These are phyloP conservation scores for Tolypocladium inflatum DNA, from an alignment of 2,329 filamentous ascomycete genomes.

Conservation along the genomic window DNA sequence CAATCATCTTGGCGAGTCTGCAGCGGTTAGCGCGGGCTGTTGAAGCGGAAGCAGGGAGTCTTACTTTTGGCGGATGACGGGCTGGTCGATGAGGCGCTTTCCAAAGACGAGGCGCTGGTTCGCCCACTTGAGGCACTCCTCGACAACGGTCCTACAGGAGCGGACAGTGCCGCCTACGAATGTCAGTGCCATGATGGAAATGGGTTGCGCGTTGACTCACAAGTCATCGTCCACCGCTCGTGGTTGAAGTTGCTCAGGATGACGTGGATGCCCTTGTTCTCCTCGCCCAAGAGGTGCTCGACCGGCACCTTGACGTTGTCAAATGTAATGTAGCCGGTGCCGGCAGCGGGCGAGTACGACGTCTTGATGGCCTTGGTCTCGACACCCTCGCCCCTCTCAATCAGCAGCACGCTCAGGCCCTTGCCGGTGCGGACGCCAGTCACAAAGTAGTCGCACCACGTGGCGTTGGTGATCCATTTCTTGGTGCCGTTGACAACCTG, in stretches of 20 bases:
- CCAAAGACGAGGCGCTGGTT: conserved; percentile 80
- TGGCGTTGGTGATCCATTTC: conserved; percentile 82
- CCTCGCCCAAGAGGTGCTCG: conserved; percentile 66
- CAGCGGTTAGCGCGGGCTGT: conserved; percentile 2
- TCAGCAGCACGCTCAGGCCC: conserved; percentile 67
- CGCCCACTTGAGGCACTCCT: conserved; percentile 81
- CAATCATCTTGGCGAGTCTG: conserved; percentile 78
- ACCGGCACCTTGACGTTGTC: conserved; percentile 81
- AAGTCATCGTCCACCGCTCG: conserved; percentile 70
- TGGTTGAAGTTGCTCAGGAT: conserved; percentile 87
- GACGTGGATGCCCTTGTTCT: conserved; percentile 78
- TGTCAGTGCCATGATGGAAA: conserved; percentile 4
- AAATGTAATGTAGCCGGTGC: conserved; percentile 71
- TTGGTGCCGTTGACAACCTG: conserved; percentile 60
- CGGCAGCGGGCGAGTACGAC: conserved; percentile 69
- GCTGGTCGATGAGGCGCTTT: conserved; percentile 74
- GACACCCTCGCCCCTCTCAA: conserved; percentile 63
- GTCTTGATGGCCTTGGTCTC: conserved; percentile 75
- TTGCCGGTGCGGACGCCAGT: conserved; percentile 71
- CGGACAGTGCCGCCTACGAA: conserved; percentile 46
- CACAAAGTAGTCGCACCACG: conserved; percentile 76
- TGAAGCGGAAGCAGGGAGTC: conserved; percentile 9
- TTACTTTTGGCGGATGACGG: conserved; percentile 72
- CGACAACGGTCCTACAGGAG: conserved; percentile 58
- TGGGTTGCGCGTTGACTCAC: conserved; percentile 24